Conservation (phyloP, 495 filamentous ascomycete genomes). For the Daldinia vernicosa region DNA sequence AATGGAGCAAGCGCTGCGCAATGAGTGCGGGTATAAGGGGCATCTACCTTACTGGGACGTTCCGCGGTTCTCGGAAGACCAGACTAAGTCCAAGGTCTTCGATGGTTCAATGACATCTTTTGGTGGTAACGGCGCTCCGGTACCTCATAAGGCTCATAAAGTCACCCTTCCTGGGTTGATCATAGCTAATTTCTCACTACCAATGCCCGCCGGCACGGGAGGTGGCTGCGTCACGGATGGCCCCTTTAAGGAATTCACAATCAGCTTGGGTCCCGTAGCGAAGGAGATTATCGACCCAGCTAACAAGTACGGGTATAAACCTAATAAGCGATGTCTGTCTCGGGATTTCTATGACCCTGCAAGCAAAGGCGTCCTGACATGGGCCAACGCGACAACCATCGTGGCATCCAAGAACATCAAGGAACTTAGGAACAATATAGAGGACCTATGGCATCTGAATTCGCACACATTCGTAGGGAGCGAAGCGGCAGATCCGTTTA, state of each 20-base stretch:
- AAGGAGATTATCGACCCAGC: slow-evolving; percentile 50
- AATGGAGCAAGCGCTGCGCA: slow-evolving; percentile 71
- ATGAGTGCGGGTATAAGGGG: slow-evolving; percentile 75
- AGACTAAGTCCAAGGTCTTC: slow-evolving; percentile 66
- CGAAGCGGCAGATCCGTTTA: slow-evolving; percentile 58
- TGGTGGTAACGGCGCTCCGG: slow-evolving; percentile 65
- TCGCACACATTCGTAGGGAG: slow-evolving; percentile 42
- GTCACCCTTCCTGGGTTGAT: slow-evolving; percentile 40
- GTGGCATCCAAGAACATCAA: slow-evolving; percentile 28
- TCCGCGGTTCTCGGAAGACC: slow-evolving; percentile 59
- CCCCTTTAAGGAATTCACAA: slow-evolving; percentile 55
- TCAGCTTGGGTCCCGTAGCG: slow-evolving; percentile 36
- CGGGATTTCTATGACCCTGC: slow-evolving; percentile 63
- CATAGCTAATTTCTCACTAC: slow-evolving; percentile 40
- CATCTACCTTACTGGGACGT: slow-evolving; percentile 69
- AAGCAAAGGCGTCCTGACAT: slow-evolving; percentile 22
- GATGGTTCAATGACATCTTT: slow-evolving; percentile 68
- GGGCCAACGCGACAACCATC: slow-evolving; percentile 30
- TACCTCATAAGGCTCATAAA: slow-evolving; percentile 43
- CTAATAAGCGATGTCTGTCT: slow-evolving; percentile 68
- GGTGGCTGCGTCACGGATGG: slow-evolving; percentile 71
- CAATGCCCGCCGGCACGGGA: slow-evolving; percentile 62
- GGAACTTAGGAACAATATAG: slow-evolving; percentile 28
- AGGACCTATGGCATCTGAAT: slow-evolving; percentile 29
- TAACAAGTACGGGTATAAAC: slow-evolving; percentile 31